phyloP scores from a whole-genome alignment of 164 flowering plant species.

The Warburgia ugandensis region DNA sequence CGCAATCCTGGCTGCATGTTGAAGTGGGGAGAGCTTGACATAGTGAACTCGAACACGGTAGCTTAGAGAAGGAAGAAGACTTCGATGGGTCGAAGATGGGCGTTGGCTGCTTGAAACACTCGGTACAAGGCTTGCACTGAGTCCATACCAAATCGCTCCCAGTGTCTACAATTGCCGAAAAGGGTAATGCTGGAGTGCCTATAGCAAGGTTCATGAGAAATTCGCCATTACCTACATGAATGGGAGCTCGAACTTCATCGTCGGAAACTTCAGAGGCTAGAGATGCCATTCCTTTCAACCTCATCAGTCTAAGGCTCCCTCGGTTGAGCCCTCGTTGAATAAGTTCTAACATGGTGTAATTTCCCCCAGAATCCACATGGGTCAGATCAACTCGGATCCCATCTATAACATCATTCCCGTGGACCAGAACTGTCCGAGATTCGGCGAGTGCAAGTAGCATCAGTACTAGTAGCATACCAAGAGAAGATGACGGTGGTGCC shows the following conservation, averaged over 20 bases:
- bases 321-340: slow-evolving; percentile 52
- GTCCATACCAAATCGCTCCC: slow-evolving; percentile 96
- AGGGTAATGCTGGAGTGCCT: slow-evolving; percentile 60
- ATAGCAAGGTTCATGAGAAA: slow-evolving; percentile 53
- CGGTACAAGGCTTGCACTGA: slow-evolving; percentile 66
- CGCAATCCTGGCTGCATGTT: slow-evolving; percentile 42
- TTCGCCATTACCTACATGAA: slow-evolving; percentile 53
- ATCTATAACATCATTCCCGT: no score
- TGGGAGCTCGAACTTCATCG: slow-evolving; percentile 21
- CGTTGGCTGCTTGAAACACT: slow-evolving; percentile 51
- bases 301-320: slow-evolving; percentile 33
- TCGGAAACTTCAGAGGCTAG: not conserved
- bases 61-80: slow-evolving; percentile 50
- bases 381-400: slow-evolving; percentile 45
- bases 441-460: no score
- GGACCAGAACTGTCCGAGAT: no score
- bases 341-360: slow-evolving; percentile 47
- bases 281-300: slow-evolving; percentile 22
- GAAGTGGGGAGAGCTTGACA: slow-evolving; percentile 50
- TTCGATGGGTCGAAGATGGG: slow-evolving; percentile 63
- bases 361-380: slow-evolving; percentile 54
- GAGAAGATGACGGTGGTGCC: no score
- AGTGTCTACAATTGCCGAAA: slow-evolving; percentile 64
- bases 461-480: no score
- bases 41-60: slow-evolving; percentile 43